Evolutionary conservation across 805 yeast species (phyloP), one percentile per base, ranked within the genome.

Genomic region (Danielia oregonensis): DNA sequence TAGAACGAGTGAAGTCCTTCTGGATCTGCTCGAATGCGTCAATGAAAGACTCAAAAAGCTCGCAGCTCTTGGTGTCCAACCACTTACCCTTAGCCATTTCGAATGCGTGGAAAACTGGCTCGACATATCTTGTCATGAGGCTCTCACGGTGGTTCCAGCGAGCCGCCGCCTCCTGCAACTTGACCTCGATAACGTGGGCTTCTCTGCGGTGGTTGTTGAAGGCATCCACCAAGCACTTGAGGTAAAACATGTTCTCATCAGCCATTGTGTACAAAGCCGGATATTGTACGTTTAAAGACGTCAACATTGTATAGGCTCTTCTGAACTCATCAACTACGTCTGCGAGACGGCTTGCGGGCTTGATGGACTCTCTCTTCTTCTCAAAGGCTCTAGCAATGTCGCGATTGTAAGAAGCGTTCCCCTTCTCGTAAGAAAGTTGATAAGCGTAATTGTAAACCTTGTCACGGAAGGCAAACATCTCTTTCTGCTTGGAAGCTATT

Each of bases 21-120:
- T 19, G 22, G 22, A 19, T 6, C 9, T 33, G 36, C 2, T 39
- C 40, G 27, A 43, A 41, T 4, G 38, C 17, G 1, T 26, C 28
- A 17, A 41, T 43, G 27, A 41, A 43, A 15, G 26, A 24, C 8
- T 26, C 28, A 6, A 40, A 21, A 9, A 19, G 22, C 22, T 19
- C 22, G 22, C 9, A 7, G 6, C 9, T 6, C 22, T 19, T 19
- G 22, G 22, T 19, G 6, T 19, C 22, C 22, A 7, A 7, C 22
- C 22, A 19, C 9, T 19, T 7, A 9, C 6, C 22, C 9, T 19
- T 19, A 7, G 9, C 6, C 6, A 7, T 9, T 6, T 19, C 9
- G 9, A 19, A 19, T 6, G 22, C 22, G 22, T 19, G 6, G 22
- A 7, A 19, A 6, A 6, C 6, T 6, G 22, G 22, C 9, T 19